These are phyloP conservation scores for Glonium stellatum DNA, from an alignment of 495 filamentous ascomycete genomes.

Conservation along the genomic window DNA sequence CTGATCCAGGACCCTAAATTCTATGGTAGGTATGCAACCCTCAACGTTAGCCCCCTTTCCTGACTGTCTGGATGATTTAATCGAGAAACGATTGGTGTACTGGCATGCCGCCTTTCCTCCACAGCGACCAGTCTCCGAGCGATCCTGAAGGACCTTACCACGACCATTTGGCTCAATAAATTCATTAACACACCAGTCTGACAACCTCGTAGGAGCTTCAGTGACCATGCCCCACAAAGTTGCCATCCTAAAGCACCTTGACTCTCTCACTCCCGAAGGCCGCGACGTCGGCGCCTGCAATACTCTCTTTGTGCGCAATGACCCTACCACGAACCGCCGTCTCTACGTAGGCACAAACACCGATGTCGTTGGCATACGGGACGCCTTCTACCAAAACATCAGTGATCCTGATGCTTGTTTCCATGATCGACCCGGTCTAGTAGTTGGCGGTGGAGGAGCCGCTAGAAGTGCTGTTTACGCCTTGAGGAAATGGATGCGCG, in stretches of 20 bases:
- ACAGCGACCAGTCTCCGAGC: no score
- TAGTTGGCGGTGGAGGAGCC: conserved; percentile 63
- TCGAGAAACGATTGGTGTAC: no score
- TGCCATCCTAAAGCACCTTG: conserved; percentile 58
- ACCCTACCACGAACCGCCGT: conserved; percentile 35
- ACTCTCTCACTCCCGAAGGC: conserved; percentile 60
- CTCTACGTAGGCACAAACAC: conserved; percentile 65
- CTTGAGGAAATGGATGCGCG: conserved; percentile 56
- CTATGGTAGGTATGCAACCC: conserved; percentile 36
- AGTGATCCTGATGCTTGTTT: conserved; percentile 40
- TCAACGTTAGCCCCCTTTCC: background rate
- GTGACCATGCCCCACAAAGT: conserved; percentile 76
- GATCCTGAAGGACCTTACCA: no score
- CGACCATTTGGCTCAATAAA: no score
- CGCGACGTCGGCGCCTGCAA: conserved; percentile 65
- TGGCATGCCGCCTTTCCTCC: no score
- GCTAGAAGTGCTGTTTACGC: conserved; percentile 65
- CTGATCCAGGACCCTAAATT: conserved; percentile 47
- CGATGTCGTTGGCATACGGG: conserved; percentile 64
- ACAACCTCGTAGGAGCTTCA: conserved; percentile 42
- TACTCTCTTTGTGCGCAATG: conserved; percentile 58
- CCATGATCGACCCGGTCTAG: conserved; percentile 50
- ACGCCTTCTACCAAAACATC: conserved; percentile 59
- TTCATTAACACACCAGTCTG: background rate
- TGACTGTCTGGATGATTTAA: no score